Evolutionary conservation across 495 filamentous ascomycete genomes (phyloP).

Genomic region (Trichoderma reesei): DNA sequence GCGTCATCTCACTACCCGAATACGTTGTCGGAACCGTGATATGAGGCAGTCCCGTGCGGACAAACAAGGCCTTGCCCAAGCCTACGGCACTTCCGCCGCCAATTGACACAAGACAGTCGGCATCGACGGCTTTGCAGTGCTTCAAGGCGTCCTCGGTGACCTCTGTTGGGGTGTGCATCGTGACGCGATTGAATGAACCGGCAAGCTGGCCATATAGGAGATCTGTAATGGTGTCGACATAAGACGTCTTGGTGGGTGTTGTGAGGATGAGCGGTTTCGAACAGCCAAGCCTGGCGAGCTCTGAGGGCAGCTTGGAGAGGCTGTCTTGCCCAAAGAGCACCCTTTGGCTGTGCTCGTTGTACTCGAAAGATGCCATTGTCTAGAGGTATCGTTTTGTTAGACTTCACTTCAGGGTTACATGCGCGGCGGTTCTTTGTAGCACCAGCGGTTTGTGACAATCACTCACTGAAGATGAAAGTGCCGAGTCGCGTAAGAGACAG

Average conservation of each 20-base stretch:
- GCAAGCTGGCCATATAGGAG: background rate
- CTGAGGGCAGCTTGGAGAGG: background rate
- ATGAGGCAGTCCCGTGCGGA: background rate
- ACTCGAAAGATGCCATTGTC: background rate
- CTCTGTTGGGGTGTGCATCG: background rate
- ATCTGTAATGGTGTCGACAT: background rate
- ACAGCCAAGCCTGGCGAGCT: constrained; percentile 3
- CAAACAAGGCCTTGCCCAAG: background rate
- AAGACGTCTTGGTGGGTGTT: background rate
- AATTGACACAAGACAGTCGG: constrained; percentile 6
- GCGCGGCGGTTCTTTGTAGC: too few relatives aligned
- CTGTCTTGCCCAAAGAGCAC: constrained; percentile 6
- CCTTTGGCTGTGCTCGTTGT: background rate
- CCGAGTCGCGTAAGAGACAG: too few relatives aligned
- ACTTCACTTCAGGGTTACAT: too few relatives aligned
- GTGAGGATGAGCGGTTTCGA: constrained; percentile 1
- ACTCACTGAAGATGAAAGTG: too few relatives aligned
- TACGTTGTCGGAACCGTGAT: constrained; percentile 9
- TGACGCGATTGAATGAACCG: background rate
- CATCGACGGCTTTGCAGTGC: background rate
- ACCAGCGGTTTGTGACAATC: too few relatives aligned
- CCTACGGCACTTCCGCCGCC: background rate
- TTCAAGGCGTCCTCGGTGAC: background rate
- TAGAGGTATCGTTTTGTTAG: background rate
- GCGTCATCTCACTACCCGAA: constrained; percentile 5